These are phyloP conservation scores for Penicillium egyptiacum DNA, from an alignment of 495 filamentous ascomycete genomes.

Conservation along the genomic window DNA sequence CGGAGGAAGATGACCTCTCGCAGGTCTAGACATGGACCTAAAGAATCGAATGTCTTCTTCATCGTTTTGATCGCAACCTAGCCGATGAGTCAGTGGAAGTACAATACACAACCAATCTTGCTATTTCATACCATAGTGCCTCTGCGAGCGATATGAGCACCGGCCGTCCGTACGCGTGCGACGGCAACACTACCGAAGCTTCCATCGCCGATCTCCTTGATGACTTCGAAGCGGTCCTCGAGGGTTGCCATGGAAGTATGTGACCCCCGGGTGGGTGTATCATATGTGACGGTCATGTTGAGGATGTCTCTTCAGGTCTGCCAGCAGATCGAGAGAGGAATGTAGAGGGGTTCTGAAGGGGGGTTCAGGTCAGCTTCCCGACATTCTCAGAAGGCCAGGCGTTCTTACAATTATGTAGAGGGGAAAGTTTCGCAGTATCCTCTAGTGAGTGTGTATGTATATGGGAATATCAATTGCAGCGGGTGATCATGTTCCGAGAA, in stretches of 20 bases:
- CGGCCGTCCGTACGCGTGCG: slow-evolving; percentile 85
- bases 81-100: slow-evolving; percentile 26
- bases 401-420: slow-evolving; percentile 23
- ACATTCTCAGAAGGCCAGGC: slow-evolving; percentile 9
- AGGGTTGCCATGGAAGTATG: slow-evolving; percentile 54
- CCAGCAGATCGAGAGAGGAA: slow-evolving; percentile 43
- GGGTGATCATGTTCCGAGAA: slow-evolving; percentile 23
- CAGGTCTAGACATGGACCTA: slow-evolving; percentile 84
- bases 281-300: slow-evolving; percentile 69
- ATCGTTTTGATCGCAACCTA: slow-evolving; percentile 99
- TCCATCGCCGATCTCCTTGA: slow-evolving; percentile 98
- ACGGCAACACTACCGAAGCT: slow-evolving; percentile 96
- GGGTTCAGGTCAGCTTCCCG: slow-evolving; percentile 20
- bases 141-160: slow-evolving; percentile 81
- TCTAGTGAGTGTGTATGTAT: slow-evolving; percentile 12
- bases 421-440: slow-evolving; percentile 15
- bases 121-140: slow-evolving; percentile 75
- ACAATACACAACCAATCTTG: background rate
- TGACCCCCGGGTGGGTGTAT: slow-evolving; percentile 57
- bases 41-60: slow-evolving; percentile 98
- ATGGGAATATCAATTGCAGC: slow-evolving; percentile 24
- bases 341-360: slow-evolving; percentile 17
- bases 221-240: slow-evolving; percentile 89
- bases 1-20: slow-evolving; percentile 95
- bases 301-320: slow-evolving; percentile 39